Evolutionary conservation across 176 grass and related monocot species (phyloP).

Genomic region (Poa pratensis): DNA sequence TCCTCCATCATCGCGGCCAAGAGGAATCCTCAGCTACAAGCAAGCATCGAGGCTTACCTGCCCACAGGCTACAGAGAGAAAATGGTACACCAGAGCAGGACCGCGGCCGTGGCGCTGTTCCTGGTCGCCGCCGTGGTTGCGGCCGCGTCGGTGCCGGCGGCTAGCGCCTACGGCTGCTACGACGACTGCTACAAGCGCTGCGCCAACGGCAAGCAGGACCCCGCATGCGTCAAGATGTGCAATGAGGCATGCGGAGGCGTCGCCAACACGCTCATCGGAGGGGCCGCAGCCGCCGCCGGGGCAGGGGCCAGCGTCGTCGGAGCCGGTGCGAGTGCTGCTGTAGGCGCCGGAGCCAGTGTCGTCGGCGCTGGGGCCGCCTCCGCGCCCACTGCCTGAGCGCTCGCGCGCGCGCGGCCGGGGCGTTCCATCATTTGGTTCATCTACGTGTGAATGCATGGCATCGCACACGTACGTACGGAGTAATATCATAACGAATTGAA

Average conservation of each 20-base stretch:
- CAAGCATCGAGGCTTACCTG: not conserved
- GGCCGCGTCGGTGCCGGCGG: conserved; percentile 34
- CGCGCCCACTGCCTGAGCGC: not conserved
- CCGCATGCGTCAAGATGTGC: conserved; percentile 62
- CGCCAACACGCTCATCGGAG: not conserved
- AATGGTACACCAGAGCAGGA: conserved; percentile 30
- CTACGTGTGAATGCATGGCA: not conserved
- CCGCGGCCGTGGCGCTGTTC: conserved; percentile 8
- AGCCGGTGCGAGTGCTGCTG: not conserved
- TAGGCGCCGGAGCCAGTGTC: not conserved
- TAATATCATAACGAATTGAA: not conserved
- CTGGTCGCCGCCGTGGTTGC: conserved; percentile 21
- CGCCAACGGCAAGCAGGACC: conserved; percentile 60
- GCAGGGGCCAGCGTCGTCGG: not conserved
- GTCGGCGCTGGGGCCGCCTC: not conserved
- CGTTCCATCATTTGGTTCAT: not conserved
- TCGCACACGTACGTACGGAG: not conserved
- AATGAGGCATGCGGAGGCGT: conserved; percentile 43
- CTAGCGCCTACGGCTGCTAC: conserved; percentile 50
- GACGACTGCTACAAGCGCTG: conserved; percentile 64
- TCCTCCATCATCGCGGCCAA: not conserved
- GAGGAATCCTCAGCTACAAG: not conserved
- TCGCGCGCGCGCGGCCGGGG: not conserved
- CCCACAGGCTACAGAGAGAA: not conserved
- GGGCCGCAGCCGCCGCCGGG: not conserved